phyloP scores from a whole-genome alignment of 139 green algal species.

The Chlamydomonas applanata region DNA sequence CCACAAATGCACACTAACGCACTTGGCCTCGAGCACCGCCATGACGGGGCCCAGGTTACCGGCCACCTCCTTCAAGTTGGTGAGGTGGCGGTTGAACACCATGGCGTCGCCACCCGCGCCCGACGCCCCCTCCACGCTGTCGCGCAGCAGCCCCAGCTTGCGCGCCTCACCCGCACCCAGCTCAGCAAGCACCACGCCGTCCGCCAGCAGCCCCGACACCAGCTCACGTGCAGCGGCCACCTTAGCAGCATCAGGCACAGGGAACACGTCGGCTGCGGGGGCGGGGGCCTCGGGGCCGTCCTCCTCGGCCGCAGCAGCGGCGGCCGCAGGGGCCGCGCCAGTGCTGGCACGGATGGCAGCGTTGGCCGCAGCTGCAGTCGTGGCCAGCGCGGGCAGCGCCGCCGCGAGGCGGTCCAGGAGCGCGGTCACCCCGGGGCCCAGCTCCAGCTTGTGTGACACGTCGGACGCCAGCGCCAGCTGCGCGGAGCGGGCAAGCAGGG shows the following conservation, averaged over 20 bases:
- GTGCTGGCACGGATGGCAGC: neutral
- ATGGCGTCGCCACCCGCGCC: neutral
- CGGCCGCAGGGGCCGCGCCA: too few relatives aligned
- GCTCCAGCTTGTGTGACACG: neutral
- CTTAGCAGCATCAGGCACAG: neutral
- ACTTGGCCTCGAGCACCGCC: slow-evolving; percentile 21
- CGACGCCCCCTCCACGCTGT: slow-evolving; percentile 18
- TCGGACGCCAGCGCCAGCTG: slow-evolving; percentile 13
- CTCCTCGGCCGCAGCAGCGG: neutral
- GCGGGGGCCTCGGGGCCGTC: too few relatives aligned
- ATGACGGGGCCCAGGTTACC: slow-evolving; percentile 38
- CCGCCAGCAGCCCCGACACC: slow-evolving; percentile 16
- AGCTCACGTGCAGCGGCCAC: slow-evolving; percentile 6
- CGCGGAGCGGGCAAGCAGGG: too few relatives aligned
- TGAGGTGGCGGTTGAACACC: slow-evolving; percentile 4
- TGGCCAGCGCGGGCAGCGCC: neutral
- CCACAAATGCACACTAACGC: too few relatives aligned
- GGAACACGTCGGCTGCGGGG: neutral
- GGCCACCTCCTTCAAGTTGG: slow-evolving; percentile 28
- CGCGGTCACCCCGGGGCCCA: slow-evolving; percentile 5
- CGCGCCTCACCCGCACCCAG: slow-evolving; percentile 11
- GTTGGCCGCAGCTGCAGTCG: neutral
- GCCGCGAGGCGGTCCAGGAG: slow-evolving; percentile 11
- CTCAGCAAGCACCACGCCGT: slow-evolving; percentile 40
- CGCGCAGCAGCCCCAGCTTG: slow-evolving; percentile 16